Conservation (phyloP, 1,284 basidiomycete genomes). For the Trametes pubescens region DNA sequence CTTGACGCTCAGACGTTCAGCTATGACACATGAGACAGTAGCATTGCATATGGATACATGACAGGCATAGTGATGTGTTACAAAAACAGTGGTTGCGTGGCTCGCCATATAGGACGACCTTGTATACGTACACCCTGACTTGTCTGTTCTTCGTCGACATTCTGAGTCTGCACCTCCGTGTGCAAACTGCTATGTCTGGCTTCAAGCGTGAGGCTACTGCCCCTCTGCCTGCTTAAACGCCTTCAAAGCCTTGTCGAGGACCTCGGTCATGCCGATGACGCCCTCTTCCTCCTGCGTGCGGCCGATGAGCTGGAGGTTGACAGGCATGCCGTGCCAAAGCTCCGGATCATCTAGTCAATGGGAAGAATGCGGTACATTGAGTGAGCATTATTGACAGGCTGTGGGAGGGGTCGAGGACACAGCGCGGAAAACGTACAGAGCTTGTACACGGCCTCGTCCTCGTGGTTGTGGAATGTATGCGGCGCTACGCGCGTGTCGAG, state of each 20-base stretch:
- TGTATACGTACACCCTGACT: no score
- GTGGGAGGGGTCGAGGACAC: background rate
- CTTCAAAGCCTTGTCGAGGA: constrained; percentile 45
- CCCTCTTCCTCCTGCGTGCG: constrained; percentile 60
- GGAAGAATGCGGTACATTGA: background rate
- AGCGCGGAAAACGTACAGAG: constrained; percentile 48
- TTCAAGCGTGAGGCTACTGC: background rate
- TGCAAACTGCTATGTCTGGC: background rate
- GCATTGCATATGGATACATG: no score
- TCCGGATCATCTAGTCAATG: constrained; percentile 51
- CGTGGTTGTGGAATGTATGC: constrained; percentile 47
- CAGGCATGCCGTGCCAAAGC: constrained; percentile 54
- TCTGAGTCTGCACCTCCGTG: background rate
- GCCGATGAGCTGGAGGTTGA: constrained; percentile 58
- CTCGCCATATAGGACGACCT: no score
- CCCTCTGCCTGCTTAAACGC: constrained; percentile 14
- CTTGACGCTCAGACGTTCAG: no score
- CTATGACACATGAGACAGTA: no score
- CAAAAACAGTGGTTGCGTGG: no score
- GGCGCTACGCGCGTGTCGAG: constrained; percentile 41
- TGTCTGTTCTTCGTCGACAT: background rate
- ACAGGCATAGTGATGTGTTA: no score
- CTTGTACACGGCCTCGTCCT: constrained; percentile 54
- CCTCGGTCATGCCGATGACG: constrained; percentile 50
- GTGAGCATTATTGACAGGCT: background rate